Conservation (phyloP, 208 protist genomes). For the Acanthamoeba culbertsoni region DNA sequence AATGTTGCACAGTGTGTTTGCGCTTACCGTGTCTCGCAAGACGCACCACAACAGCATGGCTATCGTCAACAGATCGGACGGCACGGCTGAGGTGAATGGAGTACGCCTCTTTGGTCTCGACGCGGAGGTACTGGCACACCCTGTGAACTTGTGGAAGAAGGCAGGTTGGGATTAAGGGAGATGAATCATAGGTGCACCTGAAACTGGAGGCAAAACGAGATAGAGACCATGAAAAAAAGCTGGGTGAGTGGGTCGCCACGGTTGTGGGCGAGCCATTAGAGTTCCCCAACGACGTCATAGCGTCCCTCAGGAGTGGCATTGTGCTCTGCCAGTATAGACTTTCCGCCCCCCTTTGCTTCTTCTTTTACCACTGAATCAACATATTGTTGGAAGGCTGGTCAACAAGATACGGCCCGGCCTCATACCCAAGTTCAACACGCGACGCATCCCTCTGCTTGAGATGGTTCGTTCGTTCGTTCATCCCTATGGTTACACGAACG, state of each 20-base stretch:
- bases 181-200: conserved; percentile 36
- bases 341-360: not conserved
- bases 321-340: conserved; percentile 59
- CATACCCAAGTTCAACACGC: conserved; percentile 67
- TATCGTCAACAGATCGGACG: not conserved
- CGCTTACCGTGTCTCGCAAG: no score
- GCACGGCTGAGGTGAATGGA: conserved; percentile 49
- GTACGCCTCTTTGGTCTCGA: conserved; percentile 66
- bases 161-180: not conserved
- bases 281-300: conserved; percentile 59
- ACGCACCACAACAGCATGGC: not conserved
- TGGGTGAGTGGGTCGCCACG: conserved; percentile 60
- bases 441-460: conserved; percentile 66
- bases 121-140: conserved; percentile 8
- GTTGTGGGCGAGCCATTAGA: conserved; percentile 14
- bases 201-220: conserved; percentile 65
- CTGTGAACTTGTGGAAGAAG: not conserved
- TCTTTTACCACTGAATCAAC: no score
- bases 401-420: conserved; percentile 66
- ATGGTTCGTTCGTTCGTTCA: no score
- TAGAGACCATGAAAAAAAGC: not conserved
- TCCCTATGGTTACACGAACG: no score
- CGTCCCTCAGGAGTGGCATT: conserved; percentile 65
- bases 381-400: no score
- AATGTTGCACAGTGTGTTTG: no score